phyloP scores from a whole-genome alignment of 106 monocot genomes.

The Apostasia shenzhenica region DNA sequence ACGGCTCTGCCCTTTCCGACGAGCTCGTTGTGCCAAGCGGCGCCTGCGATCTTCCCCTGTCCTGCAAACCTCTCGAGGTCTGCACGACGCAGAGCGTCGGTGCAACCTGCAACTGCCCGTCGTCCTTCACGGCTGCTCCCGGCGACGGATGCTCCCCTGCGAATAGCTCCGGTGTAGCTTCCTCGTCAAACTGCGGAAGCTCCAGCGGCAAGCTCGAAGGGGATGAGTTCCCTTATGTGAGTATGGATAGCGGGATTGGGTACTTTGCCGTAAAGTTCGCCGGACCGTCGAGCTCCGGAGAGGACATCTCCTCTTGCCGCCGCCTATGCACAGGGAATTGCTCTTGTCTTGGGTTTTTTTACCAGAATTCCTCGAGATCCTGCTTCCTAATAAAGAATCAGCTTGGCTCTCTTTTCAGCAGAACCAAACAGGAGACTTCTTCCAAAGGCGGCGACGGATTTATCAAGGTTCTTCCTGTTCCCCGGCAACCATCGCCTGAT shows the following conservation, averaged over 20 bases:
- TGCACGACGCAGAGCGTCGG: slow-evolving; percentile 20
- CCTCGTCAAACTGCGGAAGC: slow-evolving; percentile 7
- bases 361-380: slow-evolving; percentile 25
- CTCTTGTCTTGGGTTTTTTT: slow-evolving; percentile 68
- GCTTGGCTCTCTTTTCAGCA: slow-evolving; percentile 44
- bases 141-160: slow-evolving; percentile 45
- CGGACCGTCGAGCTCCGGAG: slow-evolving; percentile 6
- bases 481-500: not conserved
- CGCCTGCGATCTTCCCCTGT: slow-evolving; percentile 55
- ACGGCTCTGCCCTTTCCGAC: not conserved
- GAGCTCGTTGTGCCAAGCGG: slow-evolving; percentile 38
- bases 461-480: slow-evolving; percentile 30
- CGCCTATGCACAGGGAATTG: slow-evolving; percentile 52
- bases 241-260: slow-evolving; percentile 14
- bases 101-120: slow-evolving; percentile 49
- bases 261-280: slow-evolving; percentile 60
- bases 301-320: slow-evolving; percentile 24
- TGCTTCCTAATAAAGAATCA: slow-evolving; percentile 46
- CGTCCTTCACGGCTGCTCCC: slow-evolving; percentile 11
- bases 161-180: slow-evolving; percentile 23
- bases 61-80: slow-evolving; percentile 40
- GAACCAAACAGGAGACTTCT: not conserved
- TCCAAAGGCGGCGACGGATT: slow-evolving; percentile 17
- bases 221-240: slow-evolving; percentile 20
- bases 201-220: not conserved